Conservation (phyloP, 768 basidiomycete species). For the Royoungia palumana region DNA sequence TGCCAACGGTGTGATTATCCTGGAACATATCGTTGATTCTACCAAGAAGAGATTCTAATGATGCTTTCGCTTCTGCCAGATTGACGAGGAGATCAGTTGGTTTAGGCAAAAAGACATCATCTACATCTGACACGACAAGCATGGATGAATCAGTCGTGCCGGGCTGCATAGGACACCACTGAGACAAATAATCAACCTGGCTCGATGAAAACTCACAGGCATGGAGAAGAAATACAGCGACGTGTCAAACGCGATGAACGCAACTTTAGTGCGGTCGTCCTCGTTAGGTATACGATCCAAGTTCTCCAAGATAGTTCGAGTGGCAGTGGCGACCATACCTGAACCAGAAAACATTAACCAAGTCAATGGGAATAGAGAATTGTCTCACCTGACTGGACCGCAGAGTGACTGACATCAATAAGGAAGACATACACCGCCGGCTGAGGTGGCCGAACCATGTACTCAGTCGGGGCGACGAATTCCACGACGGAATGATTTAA, state of each 20-base stretch:
- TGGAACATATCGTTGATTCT: conserved; percentile 96
- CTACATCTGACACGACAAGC: conserved; percentile 96
- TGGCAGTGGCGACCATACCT: conserved; percentile 99
- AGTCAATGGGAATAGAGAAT: background rate
- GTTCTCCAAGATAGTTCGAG: conserved; percentile 92
- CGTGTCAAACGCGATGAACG: conserved; percentile 87
- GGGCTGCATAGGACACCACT: conserved; percentile 38
- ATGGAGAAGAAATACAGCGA: conserved; percentile 97
- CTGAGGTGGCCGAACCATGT: conserved; percentile 98
- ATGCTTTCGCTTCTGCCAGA: conserved; percentile 75
- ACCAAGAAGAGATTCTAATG: conserved; percentile 77
- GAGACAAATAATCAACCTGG: background rate
- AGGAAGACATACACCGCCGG: conserved; percentile 96
- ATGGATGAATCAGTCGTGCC: conserved; percentile 79
- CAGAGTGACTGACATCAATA: conserved; percentile 92
- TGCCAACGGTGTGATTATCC: conserved; percentile 90
- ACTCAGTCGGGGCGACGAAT: conserved; percentile 96
- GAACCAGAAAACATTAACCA: background rate
- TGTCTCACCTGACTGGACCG: conserved; percentile 80
- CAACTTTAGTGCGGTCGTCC: conserved; percentile 87
- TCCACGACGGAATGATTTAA: conserved; percentile 94
- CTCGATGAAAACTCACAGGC: conserved; percentile 40
- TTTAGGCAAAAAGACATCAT: conserved; percentile 97
- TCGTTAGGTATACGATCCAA: conserved; percentile 95
- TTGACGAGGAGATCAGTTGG: conserved; percentile 96